phyloP scores from a whole-genome alignment of 106 monocot genomes.

The Ottelia alismoides region DNA sequence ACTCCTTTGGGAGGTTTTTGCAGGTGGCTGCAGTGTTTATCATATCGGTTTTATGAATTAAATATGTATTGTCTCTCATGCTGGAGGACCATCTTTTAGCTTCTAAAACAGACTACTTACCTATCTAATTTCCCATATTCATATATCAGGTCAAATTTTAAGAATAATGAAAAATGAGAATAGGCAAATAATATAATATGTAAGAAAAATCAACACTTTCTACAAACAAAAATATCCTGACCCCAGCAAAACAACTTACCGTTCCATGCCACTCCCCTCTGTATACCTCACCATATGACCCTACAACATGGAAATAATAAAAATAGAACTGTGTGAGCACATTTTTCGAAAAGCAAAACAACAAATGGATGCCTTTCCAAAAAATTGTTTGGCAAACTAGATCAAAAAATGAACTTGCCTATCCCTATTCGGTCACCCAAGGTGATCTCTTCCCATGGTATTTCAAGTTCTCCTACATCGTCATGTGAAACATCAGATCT shows the following conservation, averaged over 20 bases:
- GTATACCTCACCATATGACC: constrained; percentile 76
- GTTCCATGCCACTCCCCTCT: constrained; percentile 80
- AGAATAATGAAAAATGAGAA: neutral
- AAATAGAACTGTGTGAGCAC: neutral
- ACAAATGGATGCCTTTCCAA: neutral
- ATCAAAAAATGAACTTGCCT: constrained; percentile 18
- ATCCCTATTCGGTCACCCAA: constrained; percentile 62
- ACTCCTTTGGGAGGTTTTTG: too few species aligned
- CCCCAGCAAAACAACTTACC: constrained; percentile 21
- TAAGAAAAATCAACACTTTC: too few species aligned
- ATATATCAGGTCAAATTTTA: too few species aligned
- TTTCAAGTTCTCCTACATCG: constrained; percentile 60
- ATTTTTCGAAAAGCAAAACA: neutral
- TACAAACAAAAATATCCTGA: neutral
- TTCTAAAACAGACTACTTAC: too few species aligned
- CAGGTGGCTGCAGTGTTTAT: too few species aligned
- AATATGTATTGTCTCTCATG: too few species aligned
- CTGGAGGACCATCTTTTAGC: too few species aligned
- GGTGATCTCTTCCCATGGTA: constrained; percentile 56
- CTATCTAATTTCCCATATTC: too few species aligned
- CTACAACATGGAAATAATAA: constrained; percentile 15
- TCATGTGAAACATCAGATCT: constrained; percentile 54
- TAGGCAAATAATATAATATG: neutral
- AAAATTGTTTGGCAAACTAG: neutral
- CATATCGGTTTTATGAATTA: too few species aligned